Base-by-base conservation (phyloP, 352 stramenopile species). In the Pythium aphanidermatum region DNA sequence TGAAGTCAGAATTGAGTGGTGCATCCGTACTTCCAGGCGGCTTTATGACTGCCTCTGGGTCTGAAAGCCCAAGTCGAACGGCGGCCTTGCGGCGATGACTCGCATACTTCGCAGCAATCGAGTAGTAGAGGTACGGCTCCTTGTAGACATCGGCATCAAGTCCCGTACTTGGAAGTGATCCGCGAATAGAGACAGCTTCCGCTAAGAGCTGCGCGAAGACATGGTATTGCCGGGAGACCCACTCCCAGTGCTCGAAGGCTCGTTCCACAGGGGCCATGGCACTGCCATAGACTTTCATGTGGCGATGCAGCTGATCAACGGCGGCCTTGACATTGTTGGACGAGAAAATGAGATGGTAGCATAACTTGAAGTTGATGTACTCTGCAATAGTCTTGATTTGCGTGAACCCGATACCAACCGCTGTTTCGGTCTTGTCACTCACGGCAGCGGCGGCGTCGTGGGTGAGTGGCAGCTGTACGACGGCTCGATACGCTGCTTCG, bases 321-420 rank as follows among this genome's bases (percentile, higher is more conserved):
- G 83, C 83, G n/a, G 64, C 75, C 52, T 91, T 91, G 40, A 90
- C 60, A 46, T 92, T 92, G 49, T 70, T 81, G 0, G 74, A 83
- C 33, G 80, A 90, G 53, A 95, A 92, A 35, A 95, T 81, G 29
- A 89, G 58, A 60, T 95, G 78, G 51, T 92, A 92, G 53, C 81
- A 90, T 25, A 95, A 58, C 55, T 95, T 95, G 47, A 92, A 92
- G 55, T 92, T 83, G 45, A 92, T 78, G 38, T 79, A 89, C 56
- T 95, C 83, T 27, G 83, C 83, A 51, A 92, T 85, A 14, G 74
- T 87, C 62, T 90, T 85, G 24, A 95, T 65, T 31, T 92, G 74
- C 10, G 39, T 64, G 32, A 75, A 79, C 0, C 62, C 64, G 34
- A 75, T 70, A 4, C 62, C 62, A 39, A 69, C 55, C 19, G 50